phyloP scores from a whole-genome alignment of 257 asterid species.

The Gentiana straminea region DNA sequence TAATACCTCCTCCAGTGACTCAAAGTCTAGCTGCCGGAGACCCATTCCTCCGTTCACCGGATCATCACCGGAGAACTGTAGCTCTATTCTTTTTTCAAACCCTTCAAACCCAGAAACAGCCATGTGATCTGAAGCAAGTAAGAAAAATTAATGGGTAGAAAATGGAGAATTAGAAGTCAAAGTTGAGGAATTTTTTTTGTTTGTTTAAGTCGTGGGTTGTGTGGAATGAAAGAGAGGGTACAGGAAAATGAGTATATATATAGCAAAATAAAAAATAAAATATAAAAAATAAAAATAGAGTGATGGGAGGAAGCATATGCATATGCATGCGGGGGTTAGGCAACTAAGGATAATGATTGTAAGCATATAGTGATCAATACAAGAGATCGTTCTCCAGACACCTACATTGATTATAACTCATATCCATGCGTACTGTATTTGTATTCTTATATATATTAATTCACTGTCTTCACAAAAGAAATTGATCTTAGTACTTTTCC shows the following conservation, averaged over 20 bases:
- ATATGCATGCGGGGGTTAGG: conserved; percentile 77
- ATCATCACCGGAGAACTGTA: conserved; percentile 68
- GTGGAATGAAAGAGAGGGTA: conserved; percentile 38
- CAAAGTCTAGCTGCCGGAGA: conserved; percentile 57
- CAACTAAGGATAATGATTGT: conserved; percentile 65
- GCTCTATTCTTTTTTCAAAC: conserved; percentile 82
- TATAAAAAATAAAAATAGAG: conserved; percentile 3
- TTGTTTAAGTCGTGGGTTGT: conserved; percentile 8
- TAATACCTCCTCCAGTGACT: conserved; percentile 49
- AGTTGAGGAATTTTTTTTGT: background rate
- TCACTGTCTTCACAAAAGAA: no score
- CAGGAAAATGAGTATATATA: conserved; percentile 42
- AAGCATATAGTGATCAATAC: conserved; percentile 79
- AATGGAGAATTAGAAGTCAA: no score
- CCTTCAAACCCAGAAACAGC: conserved; percentile 96
- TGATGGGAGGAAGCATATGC: conserved; percentile 24
- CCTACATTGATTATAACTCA: conserved; percentile 39
- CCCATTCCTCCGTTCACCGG: conserved; percentile 33
- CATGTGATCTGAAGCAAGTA: conserved; percentile 21
- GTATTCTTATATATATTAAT: background rate
- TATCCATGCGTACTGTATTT: conserved; percentile 34
- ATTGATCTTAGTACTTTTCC: no score
- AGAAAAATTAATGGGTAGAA: background rate
- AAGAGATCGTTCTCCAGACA: conserved; percentile 37
- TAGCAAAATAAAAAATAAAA: background rate